These are phyloP conservation scores for Geotrichum restrictum DNA, from an alignment of 1,139 yeast species.

Conservation along the genomic window DNA sequence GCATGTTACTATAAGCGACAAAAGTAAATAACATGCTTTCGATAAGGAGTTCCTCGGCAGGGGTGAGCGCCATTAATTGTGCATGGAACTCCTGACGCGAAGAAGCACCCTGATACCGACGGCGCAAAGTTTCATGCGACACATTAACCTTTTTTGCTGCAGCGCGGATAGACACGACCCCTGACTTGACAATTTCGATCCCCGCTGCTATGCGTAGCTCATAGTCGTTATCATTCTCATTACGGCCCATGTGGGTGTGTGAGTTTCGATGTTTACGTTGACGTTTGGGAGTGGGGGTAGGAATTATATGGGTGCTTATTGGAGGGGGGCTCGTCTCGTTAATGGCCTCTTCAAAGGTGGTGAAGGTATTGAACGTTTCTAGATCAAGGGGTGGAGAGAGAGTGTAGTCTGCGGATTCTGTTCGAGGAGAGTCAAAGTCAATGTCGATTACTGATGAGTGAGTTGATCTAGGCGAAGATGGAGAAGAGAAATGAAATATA, in stretches of 20 bases:
- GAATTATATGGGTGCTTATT: too few relatives aligned
- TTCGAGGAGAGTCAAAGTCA: too few relatives aligned
- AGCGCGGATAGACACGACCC: slow-evolving; percentile 15
- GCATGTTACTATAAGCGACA: slow-evolving; percentile 10
- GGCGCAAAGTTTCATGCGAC: slow-evolving; percentile 18
- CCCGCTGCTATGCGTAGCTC: slow-evolving; percentile 14
- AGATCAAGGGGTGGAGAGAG: too few relatives aligned
- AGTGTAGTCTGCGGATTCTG: too few relatives aligned
- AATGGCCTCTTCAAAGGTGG: too few relatives aligned
- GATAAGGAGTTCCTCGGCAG: slow-evolving; percentile 11
- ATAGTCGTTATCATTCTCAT: slow-evolving; percentile 3
- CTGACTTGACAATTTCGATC: slow-evolving; percentile 8
- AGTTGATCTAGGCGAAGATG: too few relatives aligned
- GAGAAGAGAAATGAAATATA: too few relatives aligned
- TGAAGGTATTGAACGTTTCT: too few relatives aligned
- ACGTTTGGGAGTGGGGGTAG: background rate
- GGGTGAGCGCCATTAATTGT: slow-evolving; percentile 19
- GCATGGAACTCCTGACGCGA: slow-evolving; percentile 19
- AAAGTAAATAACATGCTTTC: slow-evolving; percentile 15
- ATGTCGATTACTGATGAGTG: too few relatives aligned
- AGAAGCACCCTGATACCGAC: slow-evolving; percentile 16
- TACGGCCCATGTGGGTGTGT: background rate
- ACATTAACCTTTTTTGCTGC: slow-evolving; percentile 18
- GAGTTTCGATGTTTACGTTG: background rate
- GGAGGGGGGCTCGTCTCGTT: too few relatives aligned